phyloP scores from a whole-genome alignment of 2,329 filamentous ascomycete genomes.

The Colletotrichum sp. region DNA sequence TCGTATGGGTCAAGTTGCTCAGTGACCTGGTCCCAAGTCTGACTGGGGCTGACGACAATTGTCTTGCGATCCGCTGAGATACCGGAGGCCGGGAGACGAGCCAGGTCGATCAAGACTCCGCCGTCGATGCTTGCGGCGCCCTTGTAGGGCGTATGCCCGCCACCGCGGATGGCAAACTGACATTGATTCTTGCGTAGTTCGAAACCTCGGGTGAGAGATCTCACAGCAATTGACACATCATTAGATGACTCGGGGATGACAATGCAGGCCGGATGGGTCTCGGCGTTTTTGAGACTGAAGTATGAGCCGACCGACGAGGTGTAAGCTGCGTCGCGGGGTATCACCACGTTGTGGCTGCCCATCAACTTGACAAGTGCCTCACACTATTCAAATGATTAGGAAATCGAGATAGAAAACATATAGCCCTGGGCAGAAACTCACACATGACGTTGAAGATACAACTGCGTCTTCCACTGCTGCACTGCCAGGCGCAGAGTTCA shows the following conservation, averaged over 20 bases:
- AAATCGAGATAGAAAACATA: too few relatives aligned
- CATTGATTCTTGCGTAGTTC: neutral
- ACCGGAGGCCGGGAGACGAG: neutral
- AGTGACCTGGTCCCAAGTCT: slow-evolving; percentile 46
- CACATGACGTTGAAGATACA: neutral
- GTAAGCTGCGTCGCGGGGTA: neutral
- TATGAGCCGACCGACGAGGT: neutral
- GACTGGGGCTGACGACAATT: slow-evolving; percentile 41
- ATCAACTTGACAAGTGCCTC: neutral
- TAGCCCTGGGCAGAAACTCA: too few relatives aligned
- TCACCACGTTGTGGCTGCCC: neutral
- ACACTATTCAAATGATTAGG: too few relatives aligned
- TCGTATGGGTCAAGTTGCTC: slow-evolving; percentile 33
- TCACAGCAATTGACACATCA: slow-evolving; percentile 10
- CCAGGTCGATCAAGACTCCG: slow-evolving; percentile 5
- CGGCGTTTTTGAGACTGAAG: neutral
- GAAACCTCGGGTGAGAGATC: neutral
- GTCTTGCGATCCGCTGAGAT: slow-evolving; percentile 32
- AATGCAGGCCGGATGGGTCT: slow-evolving; percentile 2
- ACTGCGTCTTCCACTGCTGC: neutral
- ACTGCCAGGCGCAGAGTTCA: neutral
- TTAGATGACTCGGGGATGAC: slow-evolving; percentile 1
- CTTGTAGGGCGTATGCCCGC: slow-evolving; percentile 1
- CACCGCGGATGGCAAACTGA: slow-evolving; percentile 15
- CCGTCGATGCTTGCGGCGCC: slow-evolving; percentile 19